Evolutionary conservation across 225 moss, liverwort and hornwort species (phyloP).

Genomic region (Physcomitrellopsis africana): DNA sequence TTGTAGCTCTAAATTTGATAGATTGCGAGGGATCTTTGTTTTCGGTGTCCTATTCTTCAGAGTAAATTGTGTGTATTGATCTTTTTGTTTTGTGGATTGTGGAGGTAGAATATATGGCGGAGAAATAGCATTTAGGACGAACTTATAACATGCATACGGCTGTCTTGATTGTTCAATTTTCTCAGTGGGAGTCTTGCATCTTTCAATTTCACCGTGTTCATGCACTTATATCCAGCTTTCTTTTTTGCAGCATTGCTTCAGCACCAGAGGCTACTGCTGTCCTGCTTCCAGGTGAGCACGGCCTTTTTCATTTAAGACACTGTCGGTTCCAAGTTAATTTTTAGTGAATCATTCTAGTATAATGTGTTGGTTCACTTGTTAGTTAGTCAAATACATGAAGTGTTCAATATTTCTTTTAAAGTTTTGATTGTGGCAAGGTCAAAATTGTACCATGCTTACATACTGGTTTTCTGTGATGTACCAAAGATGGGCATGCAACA

Average conservation of each 20-base stretch:
- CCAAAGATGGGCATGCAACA: slow-evolving; percentile 84
- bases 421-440: slow-evolving; percentile 12
- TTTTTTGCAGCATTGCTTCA: slow-evolving; percentile 83
- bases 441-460: slow-evolving; percentile 41
- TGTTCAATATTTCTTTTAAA: neutral
- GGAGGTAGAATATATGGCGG: slow-evolving; percentile 23
- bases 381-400: neutral
- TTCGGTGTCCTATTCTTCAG: slow-evolving; percentile 4
- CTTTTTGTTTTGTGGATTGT: neutral
- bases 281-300: slow-evolving; percentile 83
- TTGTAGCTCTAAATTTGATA: neutral
- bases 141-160: neutral
- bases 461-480: slow-evolving; percentile 31
- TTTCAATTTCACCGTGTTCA: slow-evolving; percentile 7
- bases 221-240: slow-evolving; percentile 30
- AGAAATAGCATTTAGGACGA: slow-evolving; percentile 18
- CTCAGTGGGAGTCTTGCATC: slow-evolving; percentile 11
- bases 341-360: neutral
- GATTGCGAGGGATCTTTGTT: neutral
- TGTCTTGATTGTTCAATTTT: neutral
- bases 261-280: slow-evolving; percentile 98
- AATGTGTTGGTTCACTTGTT: neutral
- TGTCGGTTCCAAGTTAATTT: neutral
- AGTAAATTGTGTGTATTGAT: neutral
- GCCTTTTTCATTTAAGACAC: neutral